These are phyloP conservation scores for Chaetomiaceae sp. DNA, from an alignment of 2,329 filamentous ascomycete genomes.

Conservation along the genomic window DNA sequence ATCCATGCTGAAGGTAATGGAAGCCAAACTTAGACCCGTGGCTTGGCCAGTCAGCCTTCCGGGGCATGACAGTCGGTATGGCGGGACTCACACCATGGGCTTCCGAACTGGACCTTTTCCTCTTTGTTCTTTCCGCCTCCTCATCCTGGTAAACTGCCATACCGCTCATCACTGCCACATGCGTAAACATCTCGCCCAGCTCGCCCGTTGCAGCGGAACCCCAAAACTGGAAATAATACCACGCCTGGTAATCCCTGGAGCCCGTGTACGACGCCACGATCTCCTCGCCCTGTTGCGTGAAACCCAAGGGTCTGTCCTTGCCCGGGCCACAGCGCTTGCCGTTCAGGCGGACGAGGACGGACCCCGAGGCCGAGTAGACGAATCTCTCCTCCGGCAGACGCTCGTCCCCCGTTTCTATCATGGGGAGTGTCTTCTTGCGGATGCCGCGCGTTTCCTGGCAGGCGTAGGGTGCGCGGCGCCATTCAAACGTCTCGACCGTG, in stretches of 20 bases:
- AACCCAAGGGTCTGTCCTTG: slow-evolving; percentile 9
- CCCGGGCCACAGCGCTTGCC: not conserved
- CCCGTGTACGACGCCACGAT: slow-evolving; percentile 16
- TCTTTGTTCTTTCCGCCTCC: not conserved
- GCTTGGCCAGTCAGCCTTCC: not conserved
- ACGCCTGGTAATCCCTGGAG: not conserved
- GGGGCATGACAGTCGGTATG: not conserved
- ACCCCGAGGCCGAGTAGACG: slow-evolving; percentile 1
- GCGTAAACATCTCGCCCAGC: slow-evolving; percentile 15
- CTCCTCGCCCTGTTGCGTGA: slow-evolving; percentile 11
- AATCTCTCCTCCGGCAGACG: slow-evolving; percentile 2
- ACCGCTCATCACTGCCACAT: slow-evolving; percentile 14
- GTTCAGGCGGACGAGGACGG: slow-evolving; percentile 9
- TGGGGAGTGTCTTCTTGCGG: slow-evolving; percentile 2
- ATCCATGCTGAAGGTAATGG: not conserved
- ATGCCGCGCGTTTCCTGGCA: slow-evolving; percentile 11
- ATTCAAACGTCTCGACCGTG: slow-evolving; percentile 6
- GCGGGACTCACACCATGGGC: not conserved
- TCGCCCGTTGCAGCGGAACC: slow-evolving; percentile 10
- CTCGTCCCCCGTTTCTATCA: slow-evolving; percentile 4
- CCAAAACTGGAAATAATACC: slow-evolving; percentile 22
- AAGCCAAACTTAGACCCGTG: not conserved
- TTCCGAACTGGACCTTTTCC: not conserved
- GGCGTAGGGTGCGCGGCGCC: not conserved
- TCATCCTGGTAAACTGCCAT: slow-evolving; percentile 13